Conservation (phyloP, 805 yeast genomes). For the Candida awuae region DNA sequence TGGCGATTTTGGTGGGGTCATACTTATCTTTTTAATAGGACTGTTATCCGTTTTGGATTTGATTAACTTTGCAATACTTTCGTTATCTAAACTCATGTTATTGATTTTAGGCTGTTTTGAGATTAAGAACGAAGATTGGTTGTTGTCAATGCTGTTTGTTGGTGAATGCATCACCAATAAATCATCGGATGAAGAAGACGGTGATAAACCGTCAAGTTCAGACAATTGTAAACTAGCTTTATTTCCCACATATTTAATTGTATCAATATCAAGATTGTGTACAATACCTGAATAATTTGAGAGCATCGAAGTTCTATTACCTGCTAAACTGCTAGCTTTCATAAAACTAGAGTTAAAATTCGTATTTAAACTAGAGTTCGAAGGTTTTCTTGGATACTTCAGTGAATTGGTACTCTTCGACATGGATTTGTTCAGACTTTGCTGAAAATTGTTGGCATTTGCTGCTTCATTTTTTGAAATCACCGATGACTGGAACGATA, state of each 20-base stretch:
- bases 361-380: neutral
- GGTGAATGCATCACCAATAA: slow-evolving; percentile 2
- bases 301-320: slow-evolving; percentile 26
- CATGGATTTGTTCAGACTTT: no score
- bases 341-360: neutral
- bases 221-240: slow-evolving; percentile 8
- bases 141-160: neutral
- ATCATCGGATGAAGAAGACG: slow-evolving; percentile 3
- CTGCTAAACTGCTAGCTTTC: slow-evolving; percentile 2
- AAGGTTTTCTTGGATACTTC: slow-evolving; percentile 1
- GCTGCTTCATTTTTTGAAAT: no score
- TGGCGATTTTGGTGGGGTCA: slow-evolving; percentile 12
- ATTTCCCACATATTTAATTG: slow-evolving; percentile 27
- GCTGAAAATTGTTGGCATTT: no score
- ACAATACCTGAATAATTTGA: slow-evolving; percentile 32
- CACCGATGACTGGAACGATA: no score
- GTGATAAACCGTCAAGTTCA: slow-evolving; percentile 1
- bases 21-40: slow-evolving; percentile 1
- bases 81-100: neutral
- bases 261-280: slow-evolving; percentile 31
- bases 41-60: slow-evolving; percentile 2
- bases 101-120: neutral
- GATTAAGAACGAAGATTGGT: neutral
- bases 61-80: slow-evolving; percentile 7
- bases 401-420: no score